Evolutionary conservation across 371 early-diverging fungal species (phyloP), one percentile per base, ranked within the genome.

Genomic region (Mortierella sp.): DNA sequence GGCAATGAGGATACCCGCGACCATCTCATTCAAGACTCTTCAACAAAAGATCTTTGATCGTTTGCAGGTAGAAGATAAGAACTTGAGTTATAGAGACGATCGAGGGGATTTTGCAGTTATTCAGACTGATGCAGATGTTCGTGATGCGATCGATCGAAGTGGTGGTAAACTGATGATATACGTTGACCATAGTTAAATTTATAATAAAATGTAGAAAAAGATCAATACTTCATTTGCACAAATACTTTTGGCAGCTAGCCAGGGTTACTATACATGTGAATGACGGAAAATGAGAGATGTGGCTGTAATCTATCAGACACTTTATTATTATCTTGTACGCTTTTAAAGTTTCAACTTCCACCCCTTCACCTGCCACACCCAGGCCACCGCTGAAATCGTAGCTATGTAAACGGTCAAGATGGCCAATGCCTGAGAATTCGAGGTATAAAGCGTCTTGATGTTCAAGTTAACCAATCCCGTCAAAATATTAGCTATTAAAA

Each of bases 401-500:
- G 37, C 37, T 28, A 67, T 59, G 42, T 96, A 95, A 1, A 63
- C 73, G 0, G 73, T 66, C 62, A 94, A 74, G 7, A 95, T 85
- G 1, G 66, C 59, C 26, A 86, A 66, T 0, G 94, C 86, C 23
- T 76, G 60, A 8, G 66, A n/a, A 23, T 84, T 73, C 3, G 74
- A 69, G 29, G 85, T 79, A 68, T 89, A 86, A 10, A 97, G 84
- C 1, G 97, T 96, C 68, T 91, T 80, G 12, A 93, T 79, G 7
- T 87, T 77, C 67, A 96, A 62, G 74, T 97, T 97, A 28, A 95
- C 85, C 0, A 89, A 58, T 2, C 97, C 97, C 10, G 97, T 97
- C 54, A 94, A 70, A 7, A 97, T 47, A 76, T 97, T 97, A 40
- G 94, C 96, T 64, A 97, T 75, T 60, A 98, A 74, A 83, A 98